These are phyloP conservation scores for Xylaria intraflava DNA, from an alignment of 495 filamentous ascomycete species.

Conservation along the genomic window DNA sequence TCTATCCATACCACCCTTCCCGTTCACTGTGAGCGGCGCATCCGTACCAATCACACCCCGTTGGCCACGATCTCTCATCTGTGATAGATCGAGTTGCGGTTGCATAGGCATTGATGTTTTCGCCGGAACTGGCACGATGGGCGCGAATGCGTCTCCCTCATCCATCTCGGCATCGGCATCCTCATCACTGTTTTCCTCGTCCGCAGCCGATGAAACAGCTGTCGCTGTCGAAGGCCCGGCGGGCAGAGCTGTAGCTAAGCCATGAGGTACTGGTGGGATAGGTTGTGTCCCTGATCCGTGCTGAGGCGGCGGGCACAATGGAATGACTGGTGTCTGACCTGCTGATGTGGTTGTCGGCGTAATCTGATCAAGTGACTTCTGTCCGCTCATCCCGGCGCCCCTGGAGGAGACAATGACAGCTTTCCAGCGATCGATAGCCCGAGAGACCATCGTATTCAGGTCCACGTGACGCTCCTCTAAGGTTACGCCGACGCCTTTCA, in stretches of 20 bases:
- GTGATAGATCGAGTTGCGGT: conserved; percentile 25
- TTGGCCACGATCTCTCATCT: conserved; percentile 14
- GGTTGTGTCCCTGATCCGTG: conserved; percentile 10
- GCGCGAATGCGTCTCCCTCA: conserved; percentile 29
- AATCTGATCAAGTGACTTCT: conserved; percentile 26
- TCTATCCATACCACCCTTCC: conserved; percentile 14
- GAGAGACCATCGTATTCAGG: conserved; percentile 39
- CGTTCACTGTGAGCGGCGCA: conserved; percentile 17
- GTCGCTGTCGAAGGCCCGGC: conserved; percentile 8
- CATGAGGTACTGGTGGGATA: conserved; percentile 12
- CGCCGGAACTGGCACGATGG: conserved; percentile 16
- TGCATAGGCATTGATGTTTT: conserved; percentile 17
- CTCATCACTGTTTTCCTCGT: conserved; percentile 34
- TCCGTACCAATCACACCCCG: conserved; percentile 13
- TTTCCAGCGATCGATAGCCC: conserved; percentile 48
- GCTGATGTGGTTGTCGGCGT: conserved; percentile 15
- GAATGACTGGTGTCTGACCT: conserved; percentile 3
- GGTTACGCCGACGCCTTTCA: conserved; percentile 30
- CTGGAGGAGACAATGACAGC: conserved; percentile 39
- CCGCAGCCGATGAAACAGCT: conserved; percentile 12
- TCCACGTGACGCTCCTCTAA: conserved; percentile 39
- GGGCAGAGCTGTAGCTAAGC: conserved; percentile 8
- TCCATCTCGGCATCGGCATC: conserved; percentile 39
- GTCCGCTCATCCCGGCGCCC: conserved; percentile 29
- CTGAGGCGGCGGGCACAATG: conserved; percentile 3